A percentile compares a stretch with the other conserved stretches of the same genome.
Evolutionary conservation across 345 rosid species (phyloP).

Genomic region (Lepidium africanum): DNA sequence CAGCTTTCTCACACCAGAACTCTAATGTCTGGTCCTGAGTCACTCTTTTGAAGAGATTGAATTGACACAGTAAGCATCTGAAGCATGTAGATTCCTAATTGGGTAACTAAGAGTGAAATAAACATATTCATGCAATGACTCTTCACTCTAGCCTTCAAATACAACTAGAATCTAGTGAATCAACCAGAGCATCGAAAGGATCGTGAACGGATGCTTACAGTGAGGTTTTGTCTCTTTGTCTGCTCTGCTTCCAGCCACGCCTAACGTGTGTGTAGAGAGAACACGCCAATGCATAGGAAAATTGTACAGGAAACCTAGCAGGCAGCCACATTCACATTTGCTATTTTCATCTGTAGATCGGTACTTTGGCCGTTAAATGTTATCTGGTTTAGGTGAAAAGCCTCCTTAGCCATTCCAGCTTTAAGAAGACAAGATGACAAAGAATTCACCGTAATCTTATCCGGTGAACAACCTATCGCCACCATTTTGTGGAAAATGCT

Average conservation of each 20-base stretch:
- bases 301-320: slow-evolving; percentile 20
- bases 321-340: slow-evolving; percentile 49
- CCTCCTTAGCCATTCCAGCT: slow-evolving; percentile 89
- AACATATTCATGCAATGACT: neutral
- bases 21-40: too few species aligned
- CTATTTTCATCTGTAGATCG: slow-evolving; percentile 29
- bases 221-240: slow-evolving; percentile 1
- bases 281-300: neutral
- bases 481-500: slow-evolving; percentile 68
- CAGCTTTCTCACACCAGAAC: too few species aligned
- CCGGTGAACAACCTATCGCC: slow-evolving; percentile 69
- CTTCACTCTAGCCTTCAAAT: neutral
- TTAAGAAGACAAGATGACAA: slow-evolving; percentile 74
- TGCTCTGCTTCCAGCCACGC: neutral
- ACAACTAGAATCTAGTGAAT: neutral
- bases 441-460: slow-evolving; percentile 49
- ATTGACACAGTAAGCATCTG: slow-evolving; percentile 1
- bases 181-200: slow-evolving; percentile 7
- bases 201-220: slow-evolving; percentile 13
- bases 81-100: neutral
- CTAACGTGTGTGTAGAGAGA: neutral
- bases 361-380: slow-evolving; percentile 32
- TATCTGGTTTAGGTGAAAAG: slow-evolving; percentile 38
- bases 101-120: neutral
- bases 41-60: neutral